A percentile compares a stretch with the other conserved stretches of the same genome.
phyloP scores from a whole-genome alignment of 495 filamentous ascomycete genomes.

The Lentithecium fluviatile region DNA sequence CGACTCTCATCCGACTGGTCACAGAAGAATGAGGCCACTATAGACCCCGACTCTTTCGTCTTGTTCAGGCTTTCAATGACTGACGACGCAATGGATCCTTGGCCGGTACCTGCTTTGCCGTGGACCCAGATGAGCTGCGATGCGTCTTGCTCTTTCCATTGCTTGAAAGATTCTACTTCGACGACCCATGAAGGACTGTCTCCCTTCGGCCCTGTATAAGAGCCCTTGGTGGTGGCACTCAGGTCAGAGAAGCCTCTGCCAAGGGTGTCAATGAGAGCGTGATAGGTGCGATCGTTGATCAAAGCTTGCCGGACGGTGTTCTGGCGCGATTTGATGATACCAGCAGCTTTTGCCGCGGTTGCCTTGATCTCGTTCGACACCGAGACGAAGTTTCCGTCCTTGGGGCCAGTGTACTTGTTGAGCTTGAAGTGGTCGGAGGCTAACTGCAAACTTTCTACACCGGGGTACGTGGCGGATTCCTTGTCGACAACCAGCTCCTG shows the following conservation, averaged over 20 bases:
- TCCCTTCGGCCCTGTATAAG: not conserved
- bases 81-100: slow-evolving; percentile 19
- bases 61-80: slow-evolving; percentile 10
- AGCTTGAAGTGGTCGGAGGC: slow-evolving; percentile 15
- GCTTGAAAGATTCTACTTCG: slow-evolving; percentile 9
- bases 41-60: not conserved
- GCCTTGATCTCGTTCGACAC: slow-evolving; percentile 18
- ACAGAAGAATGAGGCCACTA: slow-evolving; percentile 27
- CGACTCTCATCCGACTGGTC: slow-evolving; percentile 26
- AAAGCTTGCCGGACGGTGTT: slow-evolving; percentile 10
- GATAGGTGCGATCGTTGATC: slow-evolving; percentile 12
- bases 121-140: slow-evolving; percentile 19
- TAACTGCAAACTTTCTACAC: slow-evolving; percentile 2
- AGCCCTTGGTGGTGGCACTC: slow-evolving; percentile 1
- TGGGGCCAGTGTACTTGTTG: slow-evolving; percentile 19
- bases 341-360: slow-evolving; percentile 8
- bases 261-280: slow-evolving; percentile 7
- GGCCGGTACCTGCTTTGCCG: slow-evolving; percentile 17
- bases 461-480: slow-evolving; percentile 18
- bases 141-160: slow-evolving; percentile 8
- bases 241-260: slow-evolving; percentile 18
- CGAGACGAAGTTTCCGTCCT: slow-evolving; percentile 11
- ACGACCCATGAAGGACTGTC: slow-evolving; percentile 7
- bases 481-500: slow-evolving; percentile 18
- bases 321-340: slow-evolving; percentile 20